These are phyloP conservation scores for Macadamia integrifolia DNA, from an alignment of 164 flowering plant species.

Conservation along the genomic window DNA sequence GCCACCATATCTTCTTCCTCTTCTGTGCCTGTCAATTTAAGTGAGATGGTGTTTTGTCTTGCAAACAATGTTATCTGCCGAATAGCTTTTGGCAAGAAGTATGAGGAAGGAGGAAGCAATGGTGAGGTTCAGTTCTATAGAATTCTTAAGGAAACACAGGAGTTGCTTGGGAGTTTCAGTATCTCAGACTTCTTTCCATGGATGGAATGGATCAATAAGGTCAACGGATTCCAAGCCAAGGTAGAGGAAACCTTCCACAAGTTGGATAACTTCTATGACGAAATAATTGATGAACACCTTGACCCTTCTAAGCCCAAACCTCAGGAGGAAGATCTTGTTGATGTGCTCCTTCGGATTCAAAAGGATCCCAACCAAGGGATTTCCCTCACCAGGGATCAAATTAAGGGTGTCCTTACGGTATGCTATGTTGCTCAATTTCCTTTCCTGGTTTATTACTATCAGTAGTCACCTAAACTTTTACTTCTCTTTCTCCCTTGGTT, in stretches of 20 bases:
- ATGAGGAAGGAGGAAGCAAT: not conserved
- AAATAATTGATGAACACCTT: conserved; percentile 29
- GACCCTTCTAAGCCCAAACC: conserved; percentile 6
- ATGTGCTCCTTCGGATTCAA: conserved; percentile 29
- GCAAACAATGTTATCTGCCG: conserved; percentile 22
- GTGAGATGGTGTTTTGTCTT: conserved; percentile 16
- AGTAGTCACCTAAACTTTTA: too few species aligned
- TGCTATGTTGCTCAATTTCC: not conserved
- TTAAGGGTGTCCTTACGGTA: conserved; percentile 34
- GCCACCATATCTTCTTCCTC: not conserved
- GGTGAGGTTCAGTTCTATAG: conserved; percentile 4
- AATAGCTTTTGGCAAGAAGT: conserved; percentile 30
- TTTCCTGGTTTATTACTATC: too few species aligned
- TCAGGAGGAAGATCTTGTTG: conserved; percentile 30
- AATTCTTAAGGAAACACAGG: conserved; percentile 13
- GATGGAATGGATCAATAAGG: conserved; percentile 33
- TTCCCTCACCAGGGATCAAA: conserved; percentile 14
- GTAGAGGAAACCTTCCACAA: conserved; percentile 22
- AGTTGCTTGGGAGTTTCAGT: conserved; percentile 17
- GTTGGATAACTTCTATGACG: conserved; percentile 24
- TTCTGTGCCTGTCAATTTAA: not conserved
- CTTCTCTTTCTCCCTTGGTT: too few species aligned
- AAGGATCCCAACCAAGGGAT: conserved; percentile 12
- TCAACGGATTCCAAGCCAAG: conserved; percentile 19
- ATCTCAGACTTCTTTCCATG: conserved; percentile 37